Evolutionary conservation across 306 rosid species (phyloP).

Genomic region (Astragalus membranaceus): DNA sequence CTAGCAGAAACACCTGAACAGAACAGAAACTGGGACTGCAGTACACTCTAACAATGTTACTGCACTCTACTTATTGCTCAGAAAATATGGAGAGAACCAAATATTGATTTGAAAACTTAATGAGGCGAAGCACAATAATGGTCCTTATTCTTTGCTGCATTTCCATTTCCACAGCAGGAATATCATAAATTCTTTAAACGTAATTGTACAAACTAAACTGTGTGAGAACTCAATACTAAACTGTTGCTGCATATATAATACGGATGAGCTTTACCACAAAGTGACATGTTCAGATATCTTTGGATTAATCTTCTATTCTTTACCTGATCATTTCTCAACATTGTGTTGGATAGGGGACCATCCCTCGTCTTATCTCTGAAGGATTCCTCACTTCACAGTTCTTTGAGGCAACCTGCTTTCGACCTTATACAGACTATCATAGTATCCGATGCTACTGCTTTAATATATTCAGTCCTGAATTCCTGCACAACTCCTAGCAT

Average conservation of each 20-base stretch:
- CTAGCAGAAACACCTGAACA: background rate
- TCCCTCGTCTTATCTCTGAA: slow-evolving; percentile 81
- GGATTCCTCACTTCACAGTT: slow-evolving; percentile 85
- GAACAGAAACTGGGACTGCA: background rate
- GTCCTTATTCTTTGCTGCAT: background rate
- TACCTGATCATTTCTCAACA: slow-evolving; percentile 25
- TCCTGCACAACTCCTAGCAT: slow-evolving; percentile 27
- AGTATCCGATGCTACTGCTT: slow-evolving; percentile 83
- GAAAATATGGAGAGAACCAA: background rate
- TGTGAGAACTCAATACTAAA: slow-evolving; percentile 3
- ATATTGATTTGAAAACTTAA: background rate
- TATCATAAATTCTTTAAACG: background rate
- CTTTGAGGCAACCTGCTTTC: slow-evolving; percentile 93
- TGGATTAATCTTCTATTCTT: slow-evolving; percentile 11
- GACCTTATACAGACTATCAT: slow-evolving; percentile 81
- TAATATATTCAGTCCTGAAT: slow-evolving; percentile 52
- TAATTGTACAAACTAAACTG: background rate
- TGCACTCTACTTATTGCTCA: background rate
- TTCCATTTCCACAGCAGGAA: background rate
- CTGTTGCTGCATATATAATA: background rate
- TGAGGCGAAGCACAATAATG: background rate
- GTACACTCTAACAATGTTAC: background rate
- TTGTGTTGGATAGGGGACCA: slow-evolving; percentile 81
- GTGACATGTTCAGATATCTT: slow-evolving; percentile 1
- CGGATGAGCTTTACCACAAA: background rate